Evolutionary conservation across 2,329 filamentous ascomycete species (phyloP), one percentile per base, ranked within the genome.

Genomic region (Alternaria angustiovoidea): DNA sequence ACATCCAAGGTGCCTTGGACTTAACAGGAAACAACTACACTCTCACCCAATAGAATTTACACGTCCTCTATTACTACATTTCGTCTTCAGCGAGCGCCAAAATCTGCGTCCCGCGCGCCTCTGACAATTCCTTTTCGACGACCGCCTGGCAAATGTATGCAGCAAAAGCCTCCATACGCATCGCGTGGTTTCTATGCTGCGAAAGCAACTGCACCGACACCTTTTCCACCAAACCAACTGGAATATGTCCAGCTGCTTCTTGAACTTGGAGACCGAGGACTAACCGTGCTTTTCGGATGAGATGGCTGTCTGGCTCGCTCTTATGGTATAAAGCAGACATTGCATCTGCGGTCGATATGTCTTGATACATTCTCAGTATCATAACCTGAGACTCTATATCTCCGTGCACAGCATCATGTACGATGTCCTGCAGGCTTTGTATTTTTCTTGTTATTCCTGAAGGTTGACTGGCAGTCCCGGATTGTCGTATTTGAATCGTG

Each of bases 211-310:
- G 38, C 30, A 28, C 24, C 6, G 26, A 34, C 12, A 60, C 43
- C 9, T 12, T 51, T 7, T 57, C 57, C 11, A 39, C 38, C 1
- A 51, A 36, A 22, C 11, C 32, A 4, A 7, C 11, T n/a, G 44
- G 28, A 9, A 60, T 36, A 9, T 30, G 38, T 9, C 52, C 38
- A 1, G 36, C 57, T 3, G 28, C 36, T 7, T 20, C 49, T 20
- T 57, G 53, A 4, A 46, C 34, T n/a, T 30, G 26, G 9, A 60
- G 39, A 0, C 51, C 57, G 1, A 60, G n/a, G 9, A 57, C 39
- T 28, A 57, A 22, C 11, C 46, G 44, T 2, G 57, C 53, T 20
- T 39, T 55, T 9, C 18, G 24, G 30, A 60, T 24, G n/a, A 56
- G 38, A 30, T 18, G 18, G 1, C 24, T 28, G 5, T 59, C 42